Evolutionary conservation across 371 early-diverging fungal genomes (phyloP), one percentile per base, ranked within the genome.

Genomic region (Conidiobolus incongruus): DNA sequence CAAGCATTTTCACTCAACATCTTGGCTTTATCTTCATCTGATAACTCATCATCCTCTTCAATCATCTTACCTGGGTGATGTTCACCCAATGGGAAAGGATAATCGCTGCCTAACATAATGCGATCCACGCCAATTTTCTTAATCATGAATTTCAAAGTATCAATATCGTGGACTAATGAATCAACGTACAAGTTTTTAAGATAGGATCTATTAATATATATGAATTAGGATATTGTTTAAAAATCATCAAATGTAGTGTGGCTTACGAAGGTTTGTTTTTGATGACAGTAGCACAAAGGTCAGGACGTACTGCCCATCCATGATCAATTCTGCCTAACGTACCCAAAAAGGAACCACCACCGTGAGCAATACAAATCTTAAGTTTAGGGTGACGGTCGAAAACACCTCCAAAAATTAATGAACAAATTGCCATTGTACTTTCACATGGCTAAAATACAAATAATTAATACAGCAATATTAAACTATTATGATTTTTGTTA

Each of bases 31-130:
- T 52, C 70, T 39, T 75, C 68, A 19, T 67, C 61, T n/a, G 55
- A 52, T 38, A 76, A 47, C 58, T 54, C 55, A 30, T 50, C 49
- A 19, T 55, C 55, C 13, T 63, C 61, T 35, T 63, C 67, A 38
- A 76, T 59, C 50, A 74, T 48, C 49, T 69, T 60, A 26, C 75
- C 75, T 0, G 74, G 72, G 36, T 66, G 56, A 34, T 69, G 64
- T 53, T 76, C 77, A n/a, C 77, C 77, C 35, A 74, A 43, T n/a
- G 75, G 77, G 55, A 77, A 77, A 4, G 78, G 78, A 38, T 75
- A 76, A 52, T 77, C 77, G 28, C 61, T 62, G 19, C 78, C 78
- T 12, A 72, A 50, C 57, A 77, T 65, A 38, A 77, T 60, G 22
- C 53, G 49, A 44, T 72, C 68, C 26, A 60, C 52, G 12, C 75